Base-by-base conservation (phyloP, 208 protist genomes). In the Trypanosoma avium region DNA sequence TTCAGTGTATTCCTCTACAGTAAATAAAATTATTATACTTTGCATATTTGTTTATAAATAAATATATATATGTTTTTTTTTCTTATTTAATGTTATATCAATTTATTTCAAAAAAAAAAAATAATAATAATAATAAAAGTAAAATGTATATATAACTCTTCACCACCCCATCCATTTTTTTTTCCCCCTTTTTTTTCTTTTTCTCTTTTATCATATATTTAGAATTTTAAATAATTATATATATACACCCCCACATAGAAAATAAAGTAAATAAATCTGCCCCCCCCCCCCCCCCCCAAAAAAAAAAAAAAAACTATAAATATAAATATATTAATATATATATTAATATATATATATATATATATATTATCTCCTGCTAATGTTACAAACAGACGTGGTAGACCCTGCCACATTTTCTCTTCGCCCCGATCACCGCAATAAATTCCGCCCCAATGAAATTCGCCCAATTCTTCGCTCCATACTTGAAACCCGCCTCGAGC, bases 361-460 rank as follows among this genome's bases (percentile, higher is more conserved):
- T 61, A 42, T 38, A 30, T 63, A 21, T 46, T n/a, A n/a, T n/a
- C n/a, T n/a, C n/a, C n/a, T n/a, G n/a, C n/a, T n/a, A n/a, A n/a
- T n/a, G n/a, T n/a, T n/a, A 82, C 79, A 92, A 21, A 48, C 56
- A 8, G 85, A 89, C 9, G 38, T 80, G 0, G 64, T 66, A 53
- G 88, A 97, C 60, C 67, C 84, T 15, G 74, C 73, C 10, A 94
- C 89, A 4, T 96, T 97, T 58, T 93, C 88, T 1, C 82, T 97
- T 13, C 79, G 92, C 17, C 92, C 92, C n/a, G 81, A 93, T 46
- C 89, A 95, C 68, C 71, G 84, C 49, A 68, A 85, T 38, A 92
- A 86, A 67, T 97, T 97, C 47, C 83, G 90, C 4, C 84, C 90
- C 0, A 81, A 73, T 27, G 87, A 96, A 38, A 74, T 97, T 21